Evolutionary conservation across 1,284 basidiomycete genomes (phyloP).

Genomic region (Apiotrichum veenhuisii): DNA sequence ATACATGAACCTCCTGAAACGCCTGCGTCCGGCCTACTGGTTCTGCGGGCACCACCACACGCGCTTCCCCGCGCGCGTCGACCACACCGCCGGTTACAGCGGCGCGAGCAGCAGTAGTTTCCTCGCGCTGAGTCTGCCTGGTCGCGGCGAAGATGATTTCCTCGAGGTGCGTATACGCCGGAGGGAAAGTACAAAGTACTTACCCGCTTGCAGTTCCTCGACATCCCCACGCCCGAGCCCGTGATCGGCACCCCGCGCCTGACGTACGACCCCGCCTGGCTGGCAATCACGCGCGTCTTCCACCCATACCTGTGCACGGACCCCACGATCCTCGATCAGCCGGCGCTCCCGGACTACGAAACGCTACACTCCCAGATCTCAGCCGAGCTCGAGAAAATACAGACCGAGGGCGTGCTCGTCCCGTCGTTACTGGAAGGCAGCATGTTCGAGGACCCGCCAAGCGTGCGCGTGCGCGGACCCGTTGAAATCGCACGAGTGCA

Average conservation of each 20-base stretch:
- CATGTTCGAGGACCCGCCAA: conserved; percentile 23
- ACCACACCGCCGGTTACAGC: neutral
- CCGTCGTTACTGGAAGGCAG: conserved; percentile 38
- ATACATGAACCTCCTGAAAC: conserved; percentile 68
- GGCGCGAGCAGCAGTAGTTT: conserved; percentile 51
- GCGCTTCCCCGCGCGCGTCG: conserved; percentile 59
- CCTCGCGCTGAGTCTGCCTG: conserved; percentile 88
- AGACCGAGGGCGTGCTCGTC: conserved; percentile 33
- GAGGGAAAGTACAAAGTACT: too few species aligned
- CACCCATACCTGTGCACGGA: conserved; percentile 77
- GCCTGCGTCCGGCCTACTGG: conserved; percentile 80
- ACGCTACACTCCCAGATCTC: too few species aligned
- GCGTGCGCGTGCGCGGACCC: too few species aligned
- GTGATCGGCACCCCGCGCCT: conserved; percentile 47
- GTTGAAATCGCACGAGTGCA: conserved; percentile 53
- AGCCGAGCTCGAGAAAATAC: conserved; percentile 58
- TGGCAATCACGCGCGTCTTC: conserved; percentile 83
- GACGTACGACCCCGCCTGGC: conserved; percentile 82
- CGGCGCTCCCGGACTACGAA: conserved; percentile 42
- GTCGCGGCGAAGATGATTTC: conserved; percentile 50
- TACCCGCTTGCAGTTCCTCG: conserved; percentile 60
- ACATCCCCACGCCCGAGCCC: conserved; percentile 53
- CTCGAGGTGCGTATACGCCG: conserved; percentile 53
- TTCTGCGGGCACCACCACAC: conserved; percentile 92
- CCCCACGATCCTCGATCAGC: conserved; percentile 59